Conservation (phyloP, 2,329 filamentous ascomycete species). For the Fusarium graminum region DNA sequence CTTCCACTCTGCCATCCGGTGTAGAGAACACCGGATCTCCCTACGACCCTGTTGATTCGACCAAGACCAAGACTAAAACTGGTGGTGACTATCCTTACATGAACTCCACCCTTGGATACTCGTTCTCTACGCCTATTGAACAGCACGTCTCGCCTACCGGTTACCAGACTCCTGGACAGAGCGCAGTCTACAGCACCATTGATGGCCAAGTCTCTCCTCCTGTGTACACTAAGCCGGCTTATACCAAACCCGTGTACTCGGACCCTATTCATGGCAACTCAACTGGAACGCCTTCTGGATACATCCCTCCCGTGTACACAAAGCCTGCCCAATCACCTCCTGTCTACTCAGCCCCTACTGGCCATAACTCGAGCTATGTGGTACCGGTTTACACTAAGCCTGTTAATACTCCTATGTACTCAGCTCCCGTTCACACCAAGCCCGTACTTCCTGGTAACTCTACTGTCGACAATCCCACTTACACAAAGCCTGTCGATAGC, state of each 20-base stretch:
- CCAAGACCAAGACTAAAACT: conserved; percentile 18
- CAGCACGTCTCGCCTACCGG: conserved; percentile 13
- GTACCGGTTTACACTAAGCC: conserved; percentile 27
- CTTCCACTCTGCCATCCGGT: conserved; percentile 32
- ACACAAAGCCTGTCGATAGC: conserved; percentile 24
- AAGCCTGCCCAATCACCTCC: conserved; percentile 18
- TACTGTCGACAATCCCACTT: conserved; percentile 6
- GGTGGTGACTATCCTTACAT: conserved; percentile 28
- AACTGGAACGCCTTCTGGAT: conserved; percentile 25
- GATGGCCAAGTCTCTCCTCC: conserved; percentile 26
- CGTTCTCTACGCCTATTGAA: conserved; percentile 23
- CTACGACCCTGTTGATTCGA: conserved; percentile 29
- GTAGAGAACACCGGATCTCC: conserved; percentile 21
- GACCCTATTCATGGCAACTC: conserved; percentile 28
- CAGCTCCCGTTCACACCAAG: conserved; percentile 31
- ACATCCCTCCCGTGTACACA: conserved; percentile 21
- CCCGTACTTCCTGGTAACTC: conserved; percentile 12
- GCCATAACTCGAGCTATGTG: conserved; percentile 3
- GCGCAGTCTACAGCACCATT: conserved; percentile 17
- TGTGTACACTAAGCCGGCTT: conserved; percentile 24
- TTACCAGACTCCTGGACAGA: conserved; percentile 18
- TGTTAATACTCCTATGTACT: conserved; percentile 18
- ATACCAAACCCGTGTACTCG: conserved; percentile 30
- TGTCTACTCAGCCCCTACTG: conserved; percentile 8
- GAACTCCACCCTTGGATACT: conserved; percentile 34